Evolutionary conservation across 2,329 filamentous ascomycete genomes (phyloP).

Genomic region (Pseudogymnoascus sp.): DNA sequence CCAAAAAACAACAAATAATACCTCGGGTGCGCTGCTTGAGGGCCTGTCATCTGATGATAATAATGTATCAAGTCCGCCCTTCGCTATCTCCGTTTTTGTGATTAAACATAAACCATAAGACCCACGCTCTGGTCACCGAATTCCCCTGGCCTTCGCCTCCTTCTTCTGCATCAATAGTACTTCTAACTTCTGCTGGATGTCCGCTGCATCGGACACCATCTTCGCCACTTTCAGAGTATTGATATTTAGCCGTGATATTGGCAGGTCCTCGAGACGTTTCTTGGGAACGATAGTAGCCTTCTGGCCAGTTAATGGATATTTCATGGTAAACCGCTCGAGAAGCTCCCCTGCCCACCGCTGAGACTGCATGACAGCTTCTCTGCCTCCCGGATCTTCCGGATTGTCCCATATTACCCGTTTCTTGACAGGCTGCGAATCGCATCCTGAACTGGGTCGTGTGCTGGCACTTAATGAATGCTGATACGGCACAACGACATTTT

Average conservation of each 20-base stretch:
- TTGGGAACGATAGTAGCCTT: conserved; percentile 10
- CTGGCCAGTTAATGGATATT: conserved; percentile 28
- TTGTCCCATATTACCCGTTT: conserved; percentile 4
- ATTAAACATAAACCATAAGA: not conserved
- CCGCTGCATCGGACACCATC: conserved; percentile 13
- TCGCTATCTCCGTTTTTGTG: not conserved
- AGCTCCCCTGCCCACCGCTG: conserved; percentile 3
- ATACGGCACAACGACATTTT: not conserved
- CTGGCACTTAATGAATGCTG: not conserved
- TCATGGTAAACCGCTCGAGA: conserved; percentile 15
- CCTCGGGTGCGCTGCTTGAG: not conserved
- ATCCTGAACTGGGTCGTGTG: not conserved
- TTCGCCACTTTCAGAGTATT: not conserved
- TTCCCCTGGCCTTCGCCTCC: conserved; percentile 16
- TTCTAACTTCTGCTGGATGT: conserved; percentile 24
- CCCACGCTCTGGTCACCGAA: not conserved
- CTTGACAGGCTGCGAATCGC: not conserved
- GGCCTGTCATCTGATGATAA: not conserved
- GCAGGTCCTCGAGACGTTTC: conserved; percentile 9
- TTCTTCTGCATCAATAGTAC: conserved; percentile 21
- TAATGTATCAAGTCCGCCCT: not conserved
- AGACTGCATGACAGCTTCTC: conserved; percentile 1
- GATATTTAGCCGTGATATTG: not conserved
- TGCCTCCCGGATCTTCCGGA: not conserved
- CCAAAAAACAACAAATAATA: not conserved